Percentiles rank a stretch among this genome's conserved stretches.
These are phyloP conservation scores for Neonectria hederae DNA, from an alignment of 2,329 filamentous ascomycete species.

Conservation along the genomic window DNA sequence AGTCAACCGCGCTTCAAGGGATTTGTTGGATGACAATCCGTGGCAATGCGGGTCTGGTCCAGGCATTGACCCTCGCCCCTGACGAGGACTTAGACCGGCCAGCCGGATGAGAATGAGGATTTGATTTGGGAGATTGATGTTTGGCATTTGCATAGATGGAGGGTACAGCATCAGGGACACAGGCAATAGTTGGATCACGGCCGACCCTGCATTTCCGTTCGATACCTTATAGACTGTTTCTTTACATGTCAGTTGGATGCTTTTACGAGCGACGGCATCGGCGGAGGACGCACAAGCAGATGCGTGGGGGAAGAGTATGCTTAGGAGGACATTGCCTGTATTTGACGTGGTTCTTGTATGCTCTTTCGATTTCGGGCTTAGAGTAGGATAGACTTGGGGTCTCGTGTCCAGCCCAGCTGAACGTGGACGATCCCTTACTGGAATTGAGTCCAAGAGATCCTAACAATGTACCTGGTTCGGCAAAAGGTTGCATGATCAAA, in stretches of 20 bases:
- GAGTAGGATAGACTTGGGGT: conserved; percentile 22
- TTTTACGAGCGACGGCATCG: conserved; percentile 29
- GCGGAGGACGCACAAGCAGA: conserved; percentile 20
- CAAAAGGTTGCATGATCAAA: conserved; percentile 17
- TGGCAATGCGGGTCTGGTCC: conserved; percentile 17
- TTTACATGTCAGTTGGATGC: conserved; percentile 34
- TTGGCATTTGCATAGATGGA: conserved; percentile 39
- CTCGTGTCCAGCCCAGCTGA: conserved; percentile 7
- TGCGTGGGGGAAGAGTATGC: conserved; percentile 24
- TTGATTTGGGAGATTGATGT: conserved; percentile 37
- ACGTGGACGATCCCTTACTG: conserved; percentile 9
- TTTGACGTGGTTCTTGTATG: conserved; percentile 6
- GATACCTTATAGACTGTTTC: conserved; percentile 46
- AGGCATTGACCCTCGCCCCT: conserved; percentile 2
- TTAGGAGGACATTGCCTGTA: conserved; percentile 6
- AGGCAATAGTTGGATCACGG: conserved; percentile 26
- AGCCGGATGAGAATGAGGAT: conserved; percentile 28
- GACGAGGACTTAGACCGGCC: conserved; percentile 1
- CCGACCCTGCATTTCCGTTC: conserved; percentile 34
- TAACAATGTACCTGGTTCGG: conserved; percentile 9
- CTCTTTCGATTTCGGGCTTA: conserved; percentile 8
- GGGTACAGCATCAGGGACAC: conserved; percentile 31
- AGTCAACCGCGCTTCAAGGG: conserved; percentile 25
- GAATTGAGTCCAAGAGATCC: conserved; percentile 18
- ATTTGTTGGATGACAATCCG: conserved; percentile 23